Evolutionary conservation across 2,329 filamentous ascomycete genomes (phyloP).

Genomic region (Arachnomyces sp.): DNA sequence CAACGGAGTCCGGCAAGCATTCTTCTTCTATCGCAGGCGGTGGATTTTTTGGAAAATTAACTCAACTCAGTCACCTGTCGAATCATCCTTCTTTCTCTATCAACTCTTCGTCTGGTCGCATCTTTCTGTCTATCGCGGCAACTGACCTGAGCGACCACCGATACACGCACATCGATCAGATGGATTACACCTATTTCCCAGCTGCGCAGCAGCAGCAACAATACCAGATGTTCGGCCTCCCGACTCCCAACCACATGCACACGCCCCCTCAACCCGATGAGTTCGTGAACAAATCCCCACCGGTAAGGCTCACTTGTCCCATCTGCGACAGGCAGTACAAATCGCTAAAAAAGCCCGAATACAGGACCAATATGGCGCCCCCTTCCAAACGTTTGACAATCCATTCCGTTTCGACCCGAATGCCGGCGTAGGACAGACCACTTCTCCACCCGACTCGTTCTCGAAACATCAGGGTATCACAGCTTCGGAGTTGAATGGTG

Average conservation of each 20-base stretch:
- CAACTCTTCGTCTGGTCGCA: too few relatives aligned
- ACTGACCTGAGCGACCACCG: too few relatives aligned
- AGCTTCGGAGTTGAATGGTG: constrained; percentile 22
- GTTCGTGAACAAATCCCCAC: constrained; percentile 35
- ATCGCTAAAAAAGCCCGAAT: constrained; percentile 14
- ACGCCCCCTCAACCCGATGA: constrained; percentile 34
- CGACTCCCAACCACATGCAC: constrained; percentile 32
- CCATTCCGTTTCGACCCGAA: constrained; percentile 29
- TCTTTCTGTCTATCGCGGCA: too few relatives aligned
- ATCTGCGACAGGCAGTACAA: constrained; percentile 11
- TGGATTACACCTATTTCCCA: constrained; percentile 52
- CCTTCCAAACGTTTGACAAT: constrained; percentile 30
- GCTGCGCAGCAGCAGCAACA: constrained; percentile 32
- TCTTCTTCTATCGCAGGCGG: too few relatives aligned
- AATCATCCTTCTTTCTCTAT: too few relatives aligned
- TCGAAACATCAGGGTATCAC: constrained; percentile 21
- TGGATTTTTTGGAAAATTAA: too few relatives aligned
- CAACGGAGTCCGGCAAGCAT: too few relatives aligned
- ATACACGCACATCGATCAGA: constrained; percentile 17
- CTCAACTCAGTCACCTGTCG: too few relatives aligned
- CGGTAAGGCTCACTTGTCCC: constrained; percentile 25
- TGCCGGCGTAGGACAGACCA: constrained; percentile 25
- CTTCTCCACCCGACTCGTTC: constrained; percentile 30
- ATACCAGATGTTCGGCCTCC: constrained; percentile 43
- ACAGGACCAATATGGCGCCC: constrained; percentile 28